These are phyloP conservation scores for Tuber melanosporum DNA, from an alignment of 495 filamentous ascomycete genomes.

Conservation along the genomic window DNA sequence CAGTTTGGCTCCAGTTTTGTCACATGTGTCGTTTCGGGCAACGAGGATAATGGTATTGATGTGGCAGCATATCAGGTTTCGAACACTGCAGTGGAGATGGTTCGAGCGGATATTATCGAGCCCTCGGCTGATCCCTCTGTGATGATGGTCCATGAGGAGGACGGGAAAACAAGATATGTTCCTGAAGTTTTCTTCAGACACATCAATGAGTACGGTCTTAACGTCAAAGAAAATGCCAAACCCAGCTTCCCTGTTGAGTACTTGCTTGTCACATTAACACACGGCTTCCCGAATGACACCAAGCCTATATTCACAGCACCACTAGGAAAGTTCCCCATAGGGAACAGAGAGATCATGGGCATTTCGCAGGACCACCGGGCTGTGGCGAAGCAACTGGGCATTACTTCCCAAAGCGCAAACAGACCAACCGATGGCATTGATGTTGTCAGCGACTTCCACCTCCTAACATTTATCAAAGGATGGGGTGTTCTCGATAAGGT, in stretches of 20 bases:
- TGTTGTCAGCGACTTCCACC: constrained; percentile 83
- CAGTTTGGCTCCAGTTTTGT: constrained; percentile 95
- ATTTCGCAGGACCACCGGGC: constrained; percentile 67
- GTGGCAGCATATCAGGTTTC: constrained; percentile 92
- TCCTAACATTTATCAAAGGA: constrained; percentile 77
- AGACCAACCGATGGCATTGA: constrained; percentile 58
- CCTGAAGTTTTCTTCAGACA: constrained; percentile 94
- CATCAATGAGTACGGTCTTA: constrained; percentile 93
- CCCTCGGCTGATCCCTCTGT: constrained; percentile 84
- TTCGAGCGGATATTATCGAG: constrained; percentile 87
- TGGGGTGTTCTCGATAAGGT: constrained; percentile 80
- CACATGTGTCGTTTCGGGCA: constrained; percentile 87
- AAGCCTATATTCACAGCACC: constrained; percentile 59
- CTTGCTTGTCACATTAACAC: constrained; percentile 87
- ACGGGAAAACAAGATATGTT: constrained; percentile 81
- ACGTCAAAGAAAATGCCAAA: constrained; percentile 94
- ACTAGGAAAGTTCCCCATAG: constrained; percentile 69
- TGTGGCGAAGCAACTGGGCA: constrained; percentile 57
- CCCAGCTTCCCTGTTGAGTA: constrained; percentile 95
- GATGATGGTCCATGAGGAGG: constrained; percentile 92
- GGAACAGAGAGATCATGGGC: constrained; percentile 79
- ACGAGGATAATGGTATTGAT: constrained; percentile 78
- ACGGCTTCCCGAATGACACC: constrained; percentile 81
- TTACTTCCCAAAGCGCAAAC: constrained; percentile 46
- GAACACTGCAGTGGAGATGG: constrained; percentile 94